phyloP scores from a whole-genome alignment of 2,329 filamentous ascomycete species.

The Sclerotinia nivalis region DNA sequence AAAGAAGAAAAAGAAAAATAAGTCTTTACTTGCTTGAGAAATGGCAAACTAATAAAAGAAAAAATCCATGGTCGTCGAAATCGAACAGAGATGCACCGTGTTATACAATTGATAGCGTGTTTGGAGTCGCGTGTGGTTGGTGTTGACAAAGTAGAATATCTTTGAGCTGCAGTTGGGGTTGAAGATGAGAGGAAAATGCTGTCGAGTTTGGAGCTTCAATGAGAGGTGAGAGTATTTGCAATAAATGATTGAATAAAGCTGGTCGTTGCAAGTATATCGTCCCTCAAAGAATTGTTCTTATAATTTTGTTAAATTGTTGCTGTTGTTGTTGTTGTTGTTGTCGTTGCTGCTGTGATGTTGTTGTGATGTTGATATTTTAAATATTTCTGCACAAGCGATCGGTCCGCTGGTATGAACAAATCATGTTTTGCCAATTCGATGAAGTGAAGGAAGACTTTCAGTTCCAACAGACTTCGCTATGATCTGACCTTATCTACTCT shows the following conservation, averaged over 20 bases:
- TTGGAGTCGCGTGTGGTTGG: neutral
- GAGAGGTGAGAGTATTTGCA: neutral
- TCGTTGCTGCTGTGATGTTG: neutral
- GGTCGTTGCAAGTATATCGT: neutral
- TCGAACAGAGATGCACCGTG: neutral
- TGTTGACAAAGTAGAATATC: neutral
- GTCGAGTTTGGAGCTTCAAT: neutral
- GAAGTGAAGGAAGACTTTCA: neutral
- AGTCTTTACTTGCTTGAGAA: neutral
- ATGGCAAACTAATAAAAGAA: neutral
- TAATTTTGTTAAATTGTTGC: neutral
- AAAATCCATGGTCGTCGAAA: neutral
- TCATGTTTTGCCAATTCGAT: neutral
- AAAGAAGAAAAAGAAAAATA: neutral
- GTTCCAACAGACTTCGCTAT: neutral
- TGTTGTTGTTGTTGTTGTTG: neutral
- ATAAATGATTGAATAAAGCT: constrained; percentile 6
- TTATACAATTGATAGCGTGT: neutral
- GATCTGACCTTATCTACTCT: neutral
- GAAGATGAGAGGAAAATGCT: neutral
- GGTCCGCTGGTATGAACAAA: neutral
- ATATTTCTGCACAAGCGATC: neutral
- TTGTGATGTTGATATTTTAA: neutral
- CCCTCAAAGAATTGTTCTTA: neutral
- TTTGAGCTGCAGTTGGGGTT: neutral